These are phyloP conservation scores for Volvox carteri DNA, from an alignment of 163 green algal genomes.

Conservation along the genomic window DNA sequence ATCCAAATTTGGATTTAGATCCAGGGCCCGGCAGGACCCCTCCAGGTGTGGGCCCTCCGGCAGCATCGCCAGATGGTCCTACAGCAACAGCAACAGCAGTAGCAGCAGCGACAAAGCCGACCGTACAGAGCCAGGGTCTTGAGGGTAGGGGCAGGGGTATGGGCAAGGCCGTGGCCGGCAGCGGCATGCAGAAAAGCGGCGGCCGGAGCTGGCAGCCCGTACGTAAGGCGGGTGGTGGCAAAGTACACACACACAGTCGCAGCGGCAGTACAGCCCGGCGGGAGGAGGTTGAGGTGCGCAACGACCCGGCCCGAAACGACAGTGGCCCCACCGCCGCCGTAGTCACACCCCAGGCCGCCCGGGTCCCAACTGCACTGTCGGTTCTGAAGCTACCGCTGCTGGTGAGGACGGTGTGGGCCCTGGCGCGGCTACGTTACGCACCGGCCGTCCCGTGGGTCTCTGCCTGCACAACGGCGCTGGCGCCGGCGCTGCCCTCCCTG, in stretches of 20 bases:
- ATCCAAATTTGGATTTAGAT: not conserved
- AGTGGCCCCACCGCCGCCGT: conserved; percentile 7
- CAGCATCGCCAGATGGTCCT: too few relatives aligned
- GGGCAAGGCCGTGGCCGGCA: not conserved
- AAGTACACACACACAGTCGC: too few relatives aligned
- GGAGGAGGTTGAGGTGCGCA: too few relatives aligned
- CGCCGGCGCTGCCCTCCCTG: not conserved
- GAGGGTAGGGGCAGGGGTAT: not conserved
- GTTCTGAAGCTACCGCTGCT: conserved; percentile 29
- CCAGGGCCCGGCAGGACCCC: not conserved
- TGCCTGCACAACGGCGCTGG: not conserved
- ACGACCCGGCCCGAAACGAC: too few relatives aligned
- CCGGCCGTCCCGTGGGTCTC: conserved; percentile 40
- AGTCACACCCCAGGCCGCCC: not conserved
- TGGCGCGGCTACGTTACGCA: conserved; percentile 24
- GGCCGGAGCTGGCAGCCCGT: too few relatives aligned
- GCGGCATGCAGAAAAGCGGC: not conserved
- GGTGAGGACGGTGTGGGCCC: conserved; percentile 16
- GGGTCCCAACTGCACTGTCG: not conserved
- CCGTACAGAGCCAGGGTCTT: not conserved
- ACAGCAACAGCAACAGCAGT: not conserved
- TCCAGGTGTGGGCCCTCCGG: too few relatives aligned
- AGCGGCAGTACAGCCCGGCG: not conserved
- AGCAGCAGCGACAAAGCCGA: not conserved
- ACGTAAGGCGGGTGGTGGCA: too few relatives aligned